These are phyloP conservation scores for Fraxinus sp. DNA, from an alignment of 305 asterid species.

Conservation along the genomic window DNA sequence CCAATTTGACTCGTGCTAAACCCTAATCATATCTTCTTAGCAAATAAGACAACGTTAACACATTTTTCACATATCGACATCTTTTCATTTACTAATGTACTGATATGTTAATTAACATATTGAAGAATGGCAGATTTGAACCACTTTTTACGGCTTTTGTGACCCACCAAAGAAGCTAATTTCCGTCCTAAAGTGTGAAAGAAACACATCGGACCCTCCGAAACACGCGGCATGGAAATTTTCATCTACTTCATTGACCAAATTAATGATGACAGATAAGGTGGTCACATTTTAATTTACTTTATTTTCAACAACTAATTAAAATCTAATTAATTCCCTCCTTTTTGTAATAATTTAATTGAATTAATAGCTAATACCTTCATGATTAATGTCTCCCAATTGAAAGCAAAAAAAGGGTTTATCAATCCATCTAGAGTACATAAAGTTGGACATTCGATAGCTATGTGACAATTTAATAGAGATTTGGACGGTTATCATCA, in stretches of 20 bases:
- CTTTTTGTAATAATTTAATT: too few species aligned
- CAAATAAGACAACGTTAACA: background rate
- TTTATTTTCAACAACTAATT: background rate
- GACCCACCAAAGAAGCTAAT: background rate
- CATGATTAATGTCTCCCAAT: background rate
- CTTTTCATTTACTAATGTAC: background rate
- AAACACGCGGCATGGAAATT: conserved; percentile 41
- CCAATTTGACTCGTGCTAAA: background rate
- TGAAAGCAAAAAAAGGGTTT: background rate
- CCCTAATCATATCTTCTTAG: background rate
- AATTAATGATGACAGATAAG: background rate
- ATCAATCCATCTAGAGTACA: background rate
- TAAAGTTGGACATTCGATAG: background rate
- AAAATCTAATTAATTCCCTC: background rate
- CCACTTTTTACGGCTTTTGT: background rate
- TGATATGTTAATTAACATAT: background rate
- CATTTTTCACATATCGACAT: background rate
- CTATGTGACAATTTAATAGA: background rate
- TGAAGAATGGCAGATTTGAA: background rate
- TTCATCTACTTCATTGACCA: conserved; percentile 13
- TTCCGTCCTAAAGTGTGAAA: background rate
- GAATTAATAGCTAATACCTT: background rate
- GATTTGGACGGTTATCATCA: background rate
- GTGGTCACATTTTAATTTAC: conserved; percentile 6
- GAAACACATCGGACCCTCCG: conserved; percentile 24